A percentile compares a stretch with the other conserved stretches of the same genome.
These are phyloP conservation scores for Ceratobasidium sp. DNA, from an alignment of 1,284 basidiomycete species.

Conservation along the genomic window DNA sequence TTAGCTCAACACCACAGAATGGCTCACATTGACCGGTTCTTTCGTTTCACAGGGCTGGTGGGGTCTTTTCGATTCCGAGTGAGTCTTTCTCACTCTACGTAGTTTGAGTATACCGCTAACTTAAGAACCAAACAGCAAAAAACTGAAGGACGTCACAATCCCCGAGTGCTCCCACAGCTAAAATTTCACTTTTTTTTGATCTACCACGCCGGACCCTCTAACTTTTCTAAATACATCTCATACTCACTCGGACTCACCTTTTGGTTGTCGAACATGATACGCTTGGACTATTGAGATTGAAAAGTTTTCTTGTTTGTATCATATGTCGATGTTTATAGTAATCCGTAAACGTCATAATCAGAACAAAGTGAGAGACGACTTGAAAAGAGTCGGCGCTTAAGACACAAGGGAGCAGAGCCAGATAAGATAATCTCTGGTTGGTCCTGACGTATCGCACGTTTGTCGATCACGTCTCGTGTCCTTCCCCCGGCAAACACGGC, in stretches of 20 bases:
- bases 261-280: not conserved
- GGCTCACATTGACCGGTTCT: conserved; percentile 4
- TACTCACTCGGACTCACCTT: conserved; percentile 19
- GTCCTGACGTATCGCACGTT: conserved; percentile 39
- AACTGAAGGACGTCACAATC: conserved; percentile 61
- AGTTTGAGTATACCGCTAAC: not conserved
- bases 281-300: conserved; percentile 5
- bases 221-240: not conserved
- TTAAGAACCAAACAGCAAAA: conserved; percentile 50
- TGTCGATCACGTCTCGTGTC: conserved; percentile 16
- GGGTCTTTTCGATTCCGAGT: conserved; percentile 73
- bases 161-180: conserved; percentile 58
- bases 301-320: conserved; percentile 9
- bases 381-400: not conserved
- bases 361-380: not conserved
- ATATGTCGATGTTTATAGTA: conserved; percentile 9
- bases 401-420: conserved; percentile 9
- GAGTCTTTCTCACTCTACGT: conserved; percentile 3
- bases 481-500: not conserved
- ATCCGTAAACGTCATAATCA: not conserved
- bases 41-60: conserved; percentile 62
- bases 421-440: conserved; percentile 21
- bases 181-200: conserved; percentile 8
- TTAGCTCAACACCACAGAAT: conserved; percentile 48
- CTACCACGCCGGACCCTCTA: conserved; percentile 24